These are phyloP conservation scores for Penicillium dipodomyicola DNA, from an alignment of 495 filamentous ascomycete genomes.

Conservation along the genomic window DNA sequence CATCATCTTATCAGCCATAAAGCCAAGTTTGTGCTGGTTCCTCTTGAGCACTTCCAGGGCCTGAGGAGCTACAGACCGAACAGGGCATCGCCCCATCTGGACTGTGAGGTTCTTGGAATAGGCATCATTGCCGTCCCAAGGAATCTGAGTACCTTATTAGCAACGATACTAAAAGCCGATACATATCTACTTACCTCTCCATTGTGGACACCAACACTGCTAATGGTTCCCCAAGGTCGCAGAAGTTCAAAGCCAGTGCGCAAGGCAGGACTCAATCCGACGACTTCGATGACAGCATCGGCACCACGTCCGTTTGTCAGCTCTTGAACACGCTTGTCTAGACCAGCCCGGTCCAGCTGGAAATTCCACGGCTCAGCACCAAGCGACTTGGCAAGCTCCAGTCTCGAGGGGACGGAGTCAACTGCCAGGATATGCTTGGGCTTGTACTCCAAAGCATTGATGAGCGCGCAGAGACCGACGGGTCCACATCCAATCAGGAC, in stretches of 20 bases:
- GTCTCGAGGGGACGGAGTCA: constrained; percentile 73
- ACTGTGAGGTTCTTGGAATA: constrained; percentile 87
- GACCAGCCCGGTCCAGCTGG: constrained; percentile 60
- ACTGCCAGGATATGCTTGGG: constrained; percentile 83
- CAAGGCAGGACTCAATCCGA: constrained; percentile 80
- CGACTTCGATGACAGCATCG: constrained; percentile 89
- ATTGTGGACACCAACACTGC: constrained; percentile 91
- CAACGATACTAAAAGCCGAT: not conserved
- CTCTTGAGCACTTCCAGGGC: constrained; percentile 75
- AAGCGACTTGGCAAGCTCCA: constrained; percentile 71
- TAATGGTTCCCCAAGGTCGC: constrained; percentile 83
- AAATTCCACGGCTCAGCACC: constrained; percentile 90
- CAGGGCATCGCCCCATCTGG: constrained; percentile 95
- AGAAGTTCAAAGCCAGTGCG: constrained; percentile 81
- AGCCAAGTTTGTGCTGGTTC: constrained; percentile 79
- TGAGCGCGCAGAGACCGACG: constrained; percentile 82
- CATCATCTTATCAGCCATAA: constrained; percentile 95
- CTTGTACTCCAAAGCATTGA: constrained; percentile 76
- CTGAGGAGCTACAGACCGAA: constrained; percentile 75
- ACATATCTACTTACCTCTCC: constrained; percentile 58
- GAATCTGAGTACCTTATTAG: constrained; percentile 55
- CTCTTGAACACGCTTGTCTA: constrained; percentile 70
- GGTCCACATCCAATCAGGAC: constrained; percentile 89
- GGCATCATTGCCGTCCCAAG: constrained; percentile 77
- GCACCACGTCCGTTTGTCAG: constrained; percentile 81